A percentile compares a stretch with the other conserved stretches of the same genome.
phyloP scores from a whole-genome alignment of 495 filamentous ascomycete genomes.

The Tuber magnatum region DNA sequence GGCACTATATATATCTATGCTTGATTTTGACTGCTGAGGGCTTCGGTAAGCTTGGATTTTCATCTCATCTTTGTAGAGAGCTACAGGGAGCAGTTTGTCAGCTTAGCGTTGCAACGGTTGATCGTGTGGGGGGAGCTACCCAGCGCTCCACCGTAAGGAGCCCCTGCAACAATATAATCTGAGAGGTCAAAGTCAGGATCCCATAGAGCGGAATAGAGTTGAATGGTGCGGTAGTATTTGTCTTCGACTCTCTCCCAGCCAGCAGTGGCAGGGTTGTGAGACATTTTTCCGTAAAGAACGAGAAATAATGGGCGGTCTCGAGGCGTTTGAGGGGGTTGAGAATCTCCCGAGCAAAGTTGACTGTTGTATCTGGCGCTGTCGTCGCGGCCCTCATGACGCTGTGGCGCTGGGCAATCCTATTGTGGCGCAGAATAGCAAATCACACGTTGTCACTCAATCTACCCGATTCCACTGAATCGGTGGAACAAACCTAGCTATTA shows the following conservation, averaged over 20 bases:
- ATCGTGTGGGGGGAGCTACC: conserved; percentile 17
- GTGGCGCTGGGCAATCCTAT: neutral
- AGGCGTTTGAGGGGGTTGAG: neutral
- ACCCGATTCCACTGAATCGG: neutral
- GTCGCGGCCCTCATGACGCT: neutral
- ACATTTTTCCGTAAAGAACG: conserved; percentile 30
- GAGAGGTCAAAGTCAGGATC: conserved; percentile 87
- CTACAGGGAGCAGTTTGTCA: conserved; percentile 44
- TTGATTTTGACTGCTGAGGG: conserved; percentile 63
- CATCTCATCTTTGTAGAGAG: conserved; percentile 78
- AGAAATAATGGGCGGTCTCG: neutral
- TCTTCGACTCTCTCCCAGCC: conserved; percentile 91
- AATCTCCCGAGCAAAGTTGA: neutral
- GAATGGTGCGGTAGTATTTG: conserved; percentile 86
- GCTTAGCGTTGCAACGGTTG: conserved; percentile 7
- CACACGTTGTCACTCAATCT: neutral
- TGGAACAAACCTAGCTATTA: neutral
- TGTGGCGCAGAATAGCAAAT: neutral
- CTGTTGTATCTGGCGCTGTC: neutral
- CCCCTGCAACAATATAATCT: conserved; percentile 85
- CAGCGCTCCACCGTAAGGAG: conserved; percentile 81
- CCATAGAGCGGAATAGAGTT: conserved; percentile 86
- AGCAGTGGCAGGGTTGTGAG: conserved; percentile 56
- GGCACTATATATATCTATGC: conserved; percentile 89
- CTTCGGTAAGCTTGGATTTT: conserved; percentile 61